phyloP scores from a whole-genome alignment of 345 rosid genomes.

The Gossypium herbaceum region DNA sequence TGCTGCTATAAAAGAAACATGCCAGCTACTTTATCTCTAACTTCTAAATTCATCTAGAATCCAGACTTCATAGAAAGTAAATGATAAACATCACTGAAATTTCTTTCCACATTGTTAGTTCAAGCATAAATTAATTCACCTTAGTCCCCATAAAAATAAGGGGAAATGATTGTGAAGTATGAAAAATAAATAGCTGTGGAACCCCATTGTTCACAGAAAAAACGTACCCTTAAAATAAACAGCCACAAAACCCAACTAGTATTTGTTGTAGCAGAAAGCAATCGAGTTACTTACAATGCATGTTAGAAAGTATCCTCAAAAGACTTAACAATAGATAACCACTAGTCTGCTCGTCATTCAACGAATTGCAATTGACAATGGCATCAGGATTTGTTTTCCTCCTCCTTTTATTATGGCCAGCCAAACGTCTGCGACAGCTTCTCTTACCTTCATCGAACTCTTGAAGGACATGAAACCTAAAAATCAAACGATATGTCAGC shows the following conservation, averaged over 20 bases:
- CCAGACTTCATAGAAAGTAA: neutral
- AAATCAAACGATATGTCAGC: constrained; percentile 12
- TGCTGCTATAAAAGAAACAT: constrained; percentile 5
- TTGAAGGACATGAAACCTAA: constrained; percentile 93
- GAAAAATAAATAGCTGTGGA: neutral
- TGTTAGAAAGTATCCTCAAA: constrained; percentile 81
- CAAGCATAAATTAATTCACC: neutral
- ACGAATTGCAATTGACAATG: constrained; percentile 44
- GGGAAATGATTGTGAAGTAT: neutral
- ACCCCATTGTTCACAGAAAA: neutral
- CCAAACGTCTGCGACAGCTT: constrained; percentile 97
- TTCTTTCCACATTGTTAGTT: neutral
- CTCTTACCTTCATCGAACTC: constrained; percentile 99
- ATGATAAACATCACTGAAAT: neutral
- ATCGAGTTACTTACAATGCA: constrained; percentile 61
- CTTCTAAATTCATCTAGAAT: neutral
- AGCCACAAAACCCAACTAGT: neutral
- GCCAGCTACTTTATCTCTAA: neutral
- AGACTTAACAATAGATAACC: constrained; percentile 75
- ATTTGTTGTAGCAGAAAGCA: neutral
- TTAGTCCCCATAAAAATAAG: neutral
- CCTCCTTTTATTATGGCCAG: constrained; percentile 97
- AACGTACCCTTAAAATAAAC: neutral
- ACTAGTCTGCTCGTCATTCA: constrained; percentile 74
- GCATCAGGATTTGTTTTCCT: constrained; percentile 89